Percentiles rank a stretch among this genome's conserved stretches.
These are phyloP conservation scores for Irpex rosettiformis DNA, from an alignment of 1,284 basidiomycete species.

Conservation along the genomic window DNA sequence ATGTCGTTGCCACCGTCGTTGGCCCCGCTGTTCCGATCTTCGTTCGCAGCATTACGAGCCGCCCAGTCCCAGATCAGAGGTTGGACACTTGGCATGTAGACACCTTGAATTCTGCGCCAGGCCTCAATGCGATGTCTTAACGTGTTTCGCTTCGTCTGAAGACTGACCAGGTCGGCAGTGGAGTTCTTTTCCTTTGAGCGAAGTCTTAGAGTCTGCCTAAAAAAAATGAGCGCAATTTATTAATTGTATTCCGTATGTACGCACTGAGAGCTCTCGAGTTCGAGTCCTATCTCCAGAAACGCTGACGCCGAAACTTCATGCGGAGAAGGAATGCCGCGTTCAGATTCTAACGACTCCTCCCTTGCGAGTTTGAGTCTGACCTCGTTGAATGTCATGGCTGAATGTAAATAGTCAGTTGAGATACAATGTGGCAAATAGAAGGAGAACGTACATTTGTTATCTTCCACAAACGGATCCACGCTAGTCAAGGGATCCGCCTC, in stretches of 20 bases:
- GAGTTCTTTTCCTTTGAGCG: not conserved
- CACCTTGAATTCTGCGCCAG: slow-evolving; percentile 9
- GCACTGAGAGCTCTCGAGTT: slow-evolving; percentile 15
- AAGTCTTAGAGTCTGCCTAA: not conserved
- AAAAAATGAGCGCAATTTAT: not conserved
- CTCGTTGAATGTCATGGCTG: not conserved
- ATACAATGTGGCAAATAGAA: not conserved
- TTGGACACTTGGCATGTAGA: slow-evolving; percentile 14
- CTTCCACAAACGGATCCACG: slow-evolving; percentile 11
- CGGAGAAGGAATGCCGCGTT: not conserved
- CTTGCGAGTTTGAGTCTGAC: slow-evolving; percentile 3
- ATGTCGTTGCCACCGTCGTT: not conserved
- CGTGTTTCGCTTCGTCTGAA: slow-evolving; percentile 8
- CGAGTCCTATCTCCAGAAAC: slow-evolving; percentile 12
- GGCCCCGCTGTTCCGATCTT: not conserved
- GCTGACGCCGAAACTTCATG: slow-evolving; percentile 9
- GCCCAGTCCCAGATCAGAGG: not conserved
- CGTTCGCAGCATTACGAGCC: not conserved
- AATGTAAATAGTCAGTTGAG: not conserved
- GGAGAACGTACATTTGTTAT: slow-evolving; percentile 1
- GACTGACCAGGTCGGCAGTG: not conserved
- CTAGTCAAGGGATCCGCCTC: slow-evolving; percentile 9
- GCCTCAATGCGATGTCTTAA: slow-evolving; percentile 4
- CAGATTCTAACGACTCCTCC: slow-evolving; percentile 5
- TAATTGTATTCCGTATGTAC: not conserved